phyloP scores from a whole-genome alignment of 2,329 filamentous ascomycete species.

The Coniochaeta ligniaria region DNA sequence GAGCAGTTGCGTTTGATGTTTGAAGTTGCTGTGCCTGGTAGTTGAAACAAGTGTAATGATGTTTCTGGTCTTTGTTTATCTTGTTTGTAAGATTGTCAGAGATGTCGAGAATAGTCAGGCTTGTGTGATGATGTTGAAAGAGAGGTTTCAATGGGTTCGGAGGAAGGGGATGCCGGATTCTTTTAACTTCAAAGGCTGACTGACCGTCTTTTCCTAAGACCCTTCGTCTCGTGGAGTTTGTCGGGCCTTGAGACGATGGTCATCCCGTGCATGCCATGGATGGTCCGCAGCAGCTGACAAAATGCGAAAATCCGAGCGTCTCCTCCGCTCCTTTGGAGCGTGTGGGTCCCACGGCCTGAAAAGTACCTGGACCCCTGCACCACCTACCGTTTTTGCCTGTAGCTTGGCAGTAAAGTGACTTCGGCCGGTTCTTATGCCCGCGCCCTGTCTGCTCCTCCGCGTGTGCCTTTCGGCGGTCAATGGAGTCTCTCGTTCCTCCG shows the following conservation, averaged over 20 bases:
- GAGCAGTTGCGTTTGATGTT: background rate
- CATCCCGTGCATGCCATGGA: constrained; percentile 13
- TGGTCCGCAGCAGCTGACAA: constrained; percentile 18
- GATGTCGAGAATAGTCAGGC: background rate
- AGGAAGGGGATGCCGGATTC: constrained; percentile 1
- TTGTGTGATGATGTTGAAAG: background rate
- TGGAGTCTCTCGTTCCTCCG: background rate
- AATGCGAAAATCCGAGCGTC: constrained; percentile 14
- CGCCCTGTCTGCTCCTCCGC: background rate
- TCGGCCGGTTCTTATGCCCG: constrained; percentile 1
- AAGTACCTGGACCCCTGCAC: constrained; percentile 1
- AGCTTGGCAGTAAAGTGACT: background rate
- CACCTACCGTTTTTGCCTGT: background rate
- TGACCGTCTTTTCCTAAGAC: constrained; percentile 10
- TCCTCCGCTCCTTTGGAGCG: background rate
- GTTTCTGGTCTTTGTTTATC: background rate
- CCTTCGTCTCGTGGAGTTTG: background rate
- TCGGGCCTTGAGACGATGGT: constrained; percentile 11
- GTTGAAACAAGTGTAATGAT: background rate
- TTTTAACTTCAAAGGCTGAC: constrained; percentile 4
- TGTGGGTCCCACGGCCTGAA: constrained; percentile 3
- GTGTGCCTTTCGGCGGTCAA: background rate
- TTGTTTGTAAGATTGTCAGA: background rate
- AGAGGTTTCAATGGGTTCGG: background rate
- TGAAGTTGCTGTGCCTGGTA: background rate